Conservation (phyloP, 1,284 basidiomycete species). For the Ustilago shanxiensis region DNA sequence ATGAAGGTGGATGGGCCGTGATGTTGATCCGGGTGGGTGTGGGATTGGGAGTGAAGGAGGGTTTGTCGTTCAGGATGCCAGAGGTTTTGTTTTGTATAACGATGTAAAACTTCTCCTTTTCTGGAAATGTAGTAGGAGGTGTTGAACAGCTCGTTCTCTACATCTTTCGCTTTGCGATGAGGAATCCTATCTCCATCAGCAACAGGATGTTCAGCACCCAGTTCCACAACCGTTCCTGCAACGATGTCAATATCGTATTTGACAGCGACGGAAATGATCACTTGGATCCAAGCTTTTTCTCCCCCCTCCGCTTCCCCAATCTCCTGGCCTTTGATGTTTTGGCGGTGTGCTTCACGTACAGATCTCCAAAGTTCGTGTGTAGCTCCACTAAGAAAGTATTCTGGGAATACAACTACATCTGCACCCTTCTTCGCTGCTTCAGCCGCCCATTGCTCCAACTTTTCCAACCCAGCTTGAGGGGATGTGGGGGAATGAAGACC, state of each 20-base stretch:
- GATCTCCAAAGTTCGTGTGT: conserved; percentile 55
- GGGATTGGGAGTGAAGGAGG: conserved; percentile 44
- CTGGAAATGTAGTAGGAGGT: conserved; percentile 65
- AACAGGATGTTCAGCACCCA: conserved; percentile 44
- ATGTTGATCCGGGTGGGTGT: conserved; percentile 56
- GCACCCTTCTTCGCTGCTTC: conserved; percentile 39
- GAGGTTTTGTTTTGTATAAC: conserved; percentile 67
- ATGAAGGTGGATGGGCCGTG: conserved; percentile 46
- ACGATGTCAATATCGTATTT: conserved; percentile 65
- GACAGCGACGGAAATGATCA: conserved; percentile 47
- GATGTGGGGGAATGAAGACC: conserved; percentile 19
- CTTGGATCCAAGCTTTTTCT: conserved; percentile 55
- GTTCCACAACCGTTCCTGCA: conserved; percentile 65
- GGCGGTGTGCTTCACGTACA: conserved; percentile 25
- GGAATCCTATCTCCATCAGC: conserved; percentile 16
- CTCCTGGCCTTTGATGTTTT: no score
- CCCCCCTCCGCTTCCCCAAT: conserved; percentile 30
- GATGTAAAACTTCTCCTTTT: conserved; percentile 47
- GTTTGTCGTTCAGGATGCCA: conserved; percentile 67
- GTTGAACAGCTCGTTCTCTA: conserved; percentile 59
- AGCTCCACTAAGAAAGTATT: conserved; percentile 67
- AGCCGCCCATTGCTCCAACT: conserved; percentile 42
- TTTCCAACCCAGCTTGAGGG: conserved; percentile 33
- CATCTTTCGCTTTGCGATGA: conserved; percentile 14
- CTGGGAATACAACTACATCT: conserved; percentile 66